A percentile compares a stretch with the other conserved stretches of the same genome.
Conservation (phyloP, 2,329 filamentous ascomycete genomes). For the Xylariaceae sp. region DNA sequence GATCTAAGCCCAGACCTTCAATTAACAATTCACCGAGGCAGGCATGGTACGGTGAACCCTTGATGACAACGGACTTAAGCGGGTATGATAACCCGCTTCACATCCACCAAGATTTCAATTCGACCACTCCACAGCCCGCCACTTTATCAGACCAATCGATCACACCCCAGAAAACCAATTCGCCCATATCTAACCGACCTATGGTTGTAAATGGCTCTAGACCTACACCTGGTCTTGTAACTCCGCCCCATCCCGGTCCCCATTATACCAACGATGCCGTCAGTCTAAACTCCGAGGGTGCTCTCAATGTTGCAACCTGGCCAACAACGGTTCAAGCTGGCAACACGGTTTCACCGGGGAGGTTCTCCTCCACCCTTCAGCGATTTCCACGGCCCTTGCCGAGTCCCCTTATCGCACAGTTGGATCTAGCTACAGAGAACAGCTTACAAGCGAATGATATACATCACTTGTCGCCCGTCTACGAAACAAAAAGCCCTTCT, state of each 20-base stretch:
- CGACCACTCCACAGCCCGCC: conserved; percentile 31
- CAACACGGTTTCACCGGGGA: conserved; percentile 1
- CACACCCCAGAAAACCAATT: conserved; percentile 32
- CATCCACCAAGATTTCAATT: conserved; percentile 43
- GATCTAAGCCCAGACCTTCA: conserved; percentile 44
- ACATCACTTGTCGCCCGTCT: conserved; percentile 72
- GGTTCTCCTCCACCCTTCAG: conserved; percentile 24
- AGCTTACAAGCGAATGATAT: conserved; percentile 50
- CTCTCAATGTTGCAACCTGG: conserved; percentile 29
- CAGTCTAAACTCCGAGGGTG: conserved; percentile 30
- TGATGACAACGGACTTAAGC: conserved; percentile 35
- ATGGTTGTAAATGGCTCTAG: conserved; percentile 52
- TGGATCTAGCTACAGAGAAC: conserved; percentile 60
- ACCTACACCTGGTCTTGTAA: conserved; percentile 15
- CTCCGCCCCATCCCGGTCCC: conserved; percentile 23
- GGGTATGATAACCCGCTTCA: conserved; percentile 47
- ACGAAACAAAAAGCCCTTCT: conserved; percentile 74
- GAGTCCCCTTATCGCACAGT: conserved; percentile 58
- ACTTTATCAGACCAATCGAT: conserved; percentile 29
- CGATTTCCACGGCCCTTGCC: conserved; percentile 50
- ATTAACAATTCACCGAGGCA: conserved; percentile 38
- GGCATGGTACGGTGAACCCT: conserved; percentile 36
- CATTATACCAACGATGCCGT: conserved; percentile 42
- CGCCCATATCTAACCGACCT: conserved; percentile 49
- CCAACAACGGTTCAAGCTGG: conserved; percentile 15